phyloP scores from a whole-genome alignment of 768 basidiomycete species.

The Polyporus arcularius region DNA sequence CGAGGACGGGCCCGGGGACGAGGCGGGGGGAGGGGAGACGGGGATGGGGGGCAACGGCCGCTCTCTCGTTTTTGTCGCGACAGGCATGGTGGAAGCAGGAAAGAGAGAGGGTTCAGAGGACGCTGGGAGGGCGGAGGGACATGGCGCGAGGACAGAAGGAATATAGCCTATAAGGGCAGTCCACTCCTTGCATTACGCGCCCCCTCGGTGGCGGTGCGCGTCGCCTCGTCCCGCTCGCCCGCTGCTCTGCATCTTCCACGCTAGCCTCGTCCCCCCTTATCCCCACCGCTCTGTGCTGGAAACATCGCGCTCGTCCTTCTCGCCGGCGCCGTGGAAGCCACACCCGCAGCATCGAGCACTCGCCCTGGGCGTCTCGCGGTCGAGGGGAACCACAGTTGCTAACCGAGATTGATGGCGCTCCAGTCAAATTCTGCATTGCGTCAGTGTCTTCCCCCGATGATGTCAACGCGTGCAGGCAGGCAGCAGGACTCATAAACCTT shows the following conservation, averaged over 20 bases:
- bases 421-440: conserved; percentile 2
- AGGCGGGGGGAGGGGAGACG: neutral
- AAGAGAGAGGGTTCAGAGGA: neutral
- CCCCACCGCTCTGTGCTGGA: neutral
- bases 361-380: no score
- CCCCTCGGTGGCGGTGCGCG: conserved; percentile 15
- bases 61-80: conserved; percentile 16
- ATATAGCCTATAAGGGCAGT: neutral
- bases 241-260: neutral
- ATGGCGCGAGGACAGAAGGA: neutral
- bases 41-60: conserved; percentile 26
- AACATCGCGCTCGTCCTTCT: neutral
- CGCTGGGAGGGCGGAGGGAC: neutral
- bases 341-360: no score
- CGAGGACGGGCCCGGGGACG: neutral
- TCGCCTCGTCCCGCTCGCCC: neutral
- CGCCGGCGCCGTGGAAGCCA: no score
- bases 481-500: no score
- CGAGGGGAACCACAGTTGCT: neutral
- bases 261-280: neutral
- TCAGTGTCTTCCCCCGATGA: conserved; percentile 6
- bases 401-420: neutral
- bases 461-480: neutral
- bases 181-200: neutral
- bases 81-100: conserved; percentile 13